These are phyloP conservation scores for Xylariales sp. DNA, from an alignment of 2,329 filamentous ascomycete genomes.

Conservation along the genomic window DNA sequence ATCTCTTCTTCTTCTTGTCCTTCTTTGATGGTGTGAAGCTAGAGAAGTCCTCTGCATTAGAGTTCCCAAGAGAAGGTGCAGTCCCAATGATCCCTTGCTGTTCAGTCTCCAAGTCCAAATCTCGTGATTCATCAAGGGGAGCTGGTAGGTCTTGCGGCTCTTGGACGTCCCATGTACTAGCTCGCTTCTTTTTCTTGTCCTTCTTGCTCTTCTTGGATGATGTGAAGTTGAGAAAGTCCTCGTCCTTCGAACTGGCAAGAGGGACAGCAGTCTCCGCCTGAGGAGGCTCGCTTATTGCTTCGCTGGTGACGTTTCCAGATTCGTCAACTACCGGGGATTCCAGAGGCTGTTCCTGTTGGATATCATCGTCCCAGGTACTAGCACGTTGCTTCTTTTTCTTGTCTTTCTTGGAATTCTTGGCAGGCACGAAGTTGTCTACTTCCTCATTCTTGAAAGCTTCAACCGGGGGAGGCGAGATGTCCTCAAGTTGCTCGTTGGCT, in stretches of 20 bases:
- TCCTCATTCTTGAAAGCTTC: conserved; percentile 1
- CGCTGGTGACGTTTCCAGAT: not conserved
- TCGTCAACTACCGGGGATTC: not conserved
- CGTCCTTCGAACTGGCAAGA: conserved; percentile 11
- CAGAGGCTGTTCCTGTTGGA: not conserved
- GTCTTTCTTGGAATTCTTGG: conserved; percentile 6
- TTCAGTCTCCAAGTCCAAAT: too few relatives aligned
- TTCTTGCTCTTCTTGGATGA: conserved; percentile 28
- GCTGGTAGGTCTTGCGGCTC: not conserved
- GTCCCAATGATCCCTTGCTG: too few relatives aligned
- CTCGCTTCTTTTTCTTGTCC: conserved; percentile 27
- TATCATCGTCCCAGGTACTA: not conserved
- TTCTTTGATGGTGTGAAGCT: conserved; percentile 21
- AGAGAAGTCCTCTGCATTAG: conserved; percentile 16
- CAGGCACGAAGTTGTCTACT: not conserved
- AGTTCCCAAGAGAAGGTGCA: too few relatives aligned
- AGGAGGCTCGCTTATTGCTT: too few relatives aligned
- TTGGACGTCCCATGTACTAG: conserved; percentile 12
- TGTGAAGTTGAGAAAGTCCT: conserved; percentile 13
- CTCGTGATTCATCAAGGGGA: too few relatives aligned
- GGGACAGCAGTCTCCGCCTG: conserved; percentile 11
- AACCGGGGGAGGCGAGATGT: not conserved
- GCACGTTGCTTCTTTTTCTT: conserved; percentile 8
- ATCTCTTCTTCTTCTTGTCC: conserved; percentile 27
- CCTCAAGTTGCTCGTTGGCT: not conserved